These are phyloP conservation scores for Fusarium domesticum DNA, from an alignment of 2,329 filamentous ascomycete species.

Conservation along the genomic window DNA sequence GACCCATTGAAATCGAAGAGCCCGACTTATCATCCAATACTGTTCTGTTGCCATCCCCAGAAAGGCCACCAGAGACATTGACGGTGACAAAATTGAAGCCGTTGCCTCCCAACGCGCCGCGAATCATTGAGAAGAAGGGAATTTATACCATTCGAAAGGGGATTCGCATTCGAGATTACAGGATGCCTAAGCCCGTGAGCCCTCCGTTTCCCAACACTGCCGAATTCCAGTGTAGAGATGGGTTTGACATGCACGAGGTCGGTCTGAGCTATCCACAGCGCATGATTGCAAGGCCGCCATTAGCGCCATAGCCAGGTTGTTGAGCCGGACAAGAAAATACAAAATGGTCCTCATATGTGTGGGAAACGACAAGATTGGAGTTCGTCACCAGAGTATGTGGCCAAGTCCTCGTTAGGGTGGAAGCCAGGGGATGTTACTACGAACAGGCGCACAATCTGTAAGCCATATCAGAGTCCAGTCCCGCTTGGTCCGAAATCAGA, in stretches of 20 bases:
- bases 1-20: neutral
- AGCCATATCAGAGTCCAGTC: too few relatives aligned
- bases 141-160: conserved; percentile 29
- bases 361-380: too few relatives aligned
- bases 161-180: conserved; percentile 31
- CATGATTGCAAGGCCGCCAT: conserved; percentile 4
- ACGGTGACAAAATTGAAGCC: conserved; percentile 19
- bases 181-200: conserved; percentile 12
- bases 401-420: too few relatives aligned
- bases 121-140: conserved; percentile 26
- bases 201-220: conserved; percentile 4
- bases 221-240: conserved; percentile 32
- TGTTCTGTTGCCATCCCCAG: neutral
- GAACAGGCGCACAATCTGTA: too few relatives aligned
- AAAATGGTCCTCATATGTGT: too few relatives aligned
- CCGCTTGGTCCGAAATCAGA: neutral
- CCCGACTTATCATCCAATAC: neutral
- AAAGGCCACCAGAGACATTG: neutral
- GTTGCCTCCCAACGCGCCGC: conserved; percentile 28
- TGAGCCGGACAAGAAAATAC: too few relatives aligned
- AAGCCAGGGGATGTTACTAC: too few relatives aligned
- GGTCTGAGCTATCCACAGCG: conserved; percentile 11
- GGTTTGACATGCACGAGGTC: conserved; percentile 27
- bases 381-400: neutral
- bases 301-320: too few relatives aligned